These are phyloP conservation scores for Jackrogersella multiformis DNA, from an alignment of 495 filamentous ascomycete species.

Conservation along the genomic window DNA sequence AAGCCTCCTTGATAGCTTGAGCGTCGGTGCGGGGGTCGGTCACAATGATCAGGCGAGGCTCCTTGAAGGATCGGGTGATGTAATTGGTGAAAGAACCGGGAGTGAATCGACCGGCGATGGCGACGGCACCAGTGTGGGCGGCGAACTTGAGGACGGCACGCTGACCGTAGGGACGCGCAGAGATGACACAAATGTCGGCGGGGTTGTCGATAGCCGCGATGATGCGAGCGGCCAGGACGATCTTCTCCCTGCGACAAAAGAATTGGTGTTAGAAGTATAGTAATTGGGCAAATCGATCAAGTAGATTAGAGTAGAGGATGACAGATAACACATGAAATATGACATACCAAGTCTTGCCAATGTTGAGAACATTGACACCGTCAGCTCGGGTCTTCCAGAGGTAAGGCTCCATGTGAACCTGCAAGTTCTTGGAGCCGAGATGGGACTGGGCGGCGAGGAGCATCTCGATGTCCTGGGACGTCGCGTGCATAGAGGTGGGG, in stretches of 20 bases:
- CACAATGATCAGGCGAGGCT: slow-evolving; percentile 98
- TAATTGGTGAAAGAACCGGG: slow-evolving; percentile 99
- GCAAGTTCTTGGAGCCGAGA: slow-evolving; percentile 97
- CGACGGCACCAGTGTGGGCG: slow-evolving; percentile 93
- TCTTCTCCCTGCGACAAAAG: slow-evolving; percentile 86
- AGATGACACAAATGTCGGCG: slow-evolving; percentile 98
- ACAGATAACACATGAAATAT: too few relatives aligned
- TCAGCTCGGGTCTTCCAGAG: slow-evolving; percentile 98
- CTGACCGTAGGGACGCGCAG: slow-evolving; percentile 98
- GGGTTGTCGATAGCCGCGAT: slow-evolving; percentile 99
- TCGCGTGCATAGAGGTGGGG: slow-evolving; percentile 81
- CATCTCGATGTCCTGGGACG: slow-evolving; percentile 92
- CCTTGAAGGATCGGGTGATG: slow-evolving; percentile 99
- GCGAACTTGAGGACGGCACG: slow-evolving; percentile 99
- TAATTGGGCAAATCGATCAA: slow-evolving; percentile 39
- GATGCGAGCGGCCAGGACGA: slow-evolving; percentile 96
- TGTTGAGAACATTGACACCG: slow-evolving; percentile 97
- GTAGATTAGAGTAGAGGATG: too few relatives aligned
- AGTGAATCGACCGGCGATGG: slow-evolving; percentile 99
- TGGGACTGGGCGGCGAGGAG: slow-evolving; percentile 95
- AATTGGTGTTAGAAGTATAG: slow-evolving; percentile 22
- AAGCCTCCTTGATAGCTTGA: slow-evolving; percentile 99
- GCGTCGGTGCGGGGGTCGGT: slow-evolving; percentile 99
- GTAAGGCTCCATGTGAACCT: slow-evolving; percentile 99
- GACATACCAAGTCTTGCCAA: slow-evolving; percentile 98